These are phyloP conservation scores for Platismatia glauca DNA, from an alignment of 495 filamentous ascomycete species.

Conservation along the genomic window DNA sequence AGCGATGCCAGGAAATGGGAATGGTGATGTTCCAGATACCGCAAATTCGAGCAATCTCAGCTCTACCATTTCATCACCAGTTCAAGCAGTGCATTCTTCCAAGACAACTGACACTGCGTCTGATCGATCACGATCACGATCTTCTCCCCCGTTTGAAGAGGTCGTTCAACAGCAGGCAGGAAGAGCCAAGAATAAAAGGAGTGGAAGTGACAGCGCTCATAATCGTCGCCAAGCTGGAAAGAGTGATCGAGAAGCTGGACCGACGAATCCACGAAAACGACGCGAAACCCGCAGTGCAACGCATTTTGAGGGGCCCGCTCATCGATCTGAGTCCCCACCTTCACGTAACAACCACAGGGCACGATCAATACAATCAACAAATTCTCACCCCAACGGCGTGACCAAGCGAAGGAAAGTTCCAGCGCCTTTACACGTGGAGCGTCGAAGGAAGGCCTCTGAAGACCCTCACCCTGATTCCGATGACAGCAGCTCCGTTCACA, in stretches of 20 bases:
- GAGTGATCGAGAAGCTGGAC: constrained; percentile 17
- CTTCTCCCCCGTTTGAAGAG: constrained; percentile 24
- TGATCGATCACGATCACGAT: constrained; percentile 29
- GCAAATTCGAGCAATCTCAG: constrained; percentile 24
- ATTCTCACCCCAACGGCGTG: constrained; percentile 26
- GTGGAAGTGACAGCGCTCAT: constrained; percentile 10
- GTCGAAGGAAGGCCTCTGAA: constrained; percentile 43
- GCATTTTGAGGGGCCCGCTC: constrained; percentile 37
- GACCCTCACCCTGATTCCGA: constrained; percentile 69
- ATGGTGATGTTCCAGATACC: constrained; percentile 8
- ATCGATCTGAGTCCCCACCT: constrained; percentile 57
- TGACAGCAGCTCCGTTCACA: constrained; percentile 59
- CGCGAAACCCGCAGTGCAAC: constrained; percentile 25
- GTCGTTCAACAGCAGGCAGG: constrained; percentile 8
- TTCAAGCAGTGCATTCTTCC: constrained; percentile 26
- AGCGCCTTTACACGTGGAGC: constrained; percentile 43
- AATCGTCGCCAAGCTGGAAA: constrained; percentile 17
- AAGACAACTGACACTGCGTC: constrained; percentile 30
- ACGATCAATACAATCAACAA: constrained; percentile 49
- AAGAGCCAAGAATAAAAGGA: constrained; percentile 20
- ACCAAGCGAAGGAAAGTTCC: constrained; percentile 34
- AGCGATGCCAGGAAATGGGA: constrained; percentile 9
- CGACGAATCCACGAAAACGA: constrained; percentile 22
- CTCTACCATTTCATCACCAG: constrained; percentile 24
- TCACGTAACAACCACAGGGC: constrained; percentile 52